Evolutionary conservation across 1,139 yeast genomes (phyloP).

Genomic region (Saccharomyces pastorianus): DNA sequence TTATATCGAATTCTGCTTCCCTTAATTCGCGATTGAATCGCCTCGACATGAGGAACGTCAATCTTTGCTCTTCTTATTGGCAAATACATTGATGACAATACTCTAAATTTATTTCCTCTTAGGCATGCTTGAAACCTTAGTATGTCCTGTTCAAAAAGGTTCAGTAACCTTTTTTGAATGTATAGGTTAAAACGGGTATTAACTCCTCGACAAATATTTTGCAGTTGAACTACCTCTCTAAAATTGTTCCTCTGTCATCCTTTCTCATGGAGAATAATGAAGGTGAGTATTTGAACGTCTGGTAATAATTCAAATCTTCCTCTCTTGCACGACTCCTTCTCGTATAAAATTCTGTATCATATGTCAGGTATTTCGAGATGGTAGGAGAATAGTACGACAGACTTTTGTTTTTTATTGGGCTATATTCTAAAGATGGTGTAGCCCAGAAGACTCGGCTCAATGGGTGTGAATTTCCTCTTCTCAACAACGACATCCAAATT

Average conservation of each 20-base stretch:
- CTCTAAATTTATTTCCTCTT: slow-evolving; percentile 24
- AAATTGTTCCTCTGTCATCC: slow-evolving; percentile 32
- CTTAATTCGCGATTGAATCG: slow-evolving; percentile 31
- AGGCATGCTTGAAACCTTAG: slow-evolving; percentile 31
- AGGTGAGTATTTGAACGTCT: slow-evolving; percentile 19
- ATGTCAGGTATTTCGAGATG: slow-evolving; percentile 23
- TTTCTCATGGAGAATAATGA: slow-evolving; percentile 31
- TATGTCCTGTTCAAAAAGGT: slow-evolving; percentile 27
- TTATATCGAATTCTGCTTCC: slow-evolving; percentile 25
- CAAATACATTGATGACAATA: not conserved
- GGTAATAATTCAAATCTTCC: slow-evolving; percentile 21
- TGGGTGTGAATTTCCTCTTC: not conserved
- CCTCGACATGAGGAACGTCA: slow-evolving; percentile 16
- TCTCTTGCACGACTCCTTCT: slow-evolving; percentile 26
- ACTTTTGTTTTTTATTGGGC: slow-evolving; percentile 23
- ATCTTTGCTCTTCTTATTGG: slow-evolving; percentile 13
- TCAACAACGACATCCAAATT: not conserved
- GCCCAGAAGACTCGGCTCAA: not conserved
- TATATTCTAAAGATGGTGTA: slow-evolving; percentile 21
- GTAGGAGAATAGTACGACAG: slow-evolving; percentile 31
- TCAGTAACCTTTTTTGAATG: slow-evolving; percentile 39
- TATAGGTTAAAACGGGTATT: slow-evolving; percentile 53
- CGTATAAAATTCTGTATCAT: slow-evolving; percentile 25
- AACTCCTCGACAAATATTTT: slow-evolving; percentile 60
- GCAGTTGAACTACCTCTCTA: slow-evolving; percentile 38